phyloP scores from a whole-genome alignment of 2,329 filamentous ascomycete genomes.

The Grosmannia penicillata region DNA sequence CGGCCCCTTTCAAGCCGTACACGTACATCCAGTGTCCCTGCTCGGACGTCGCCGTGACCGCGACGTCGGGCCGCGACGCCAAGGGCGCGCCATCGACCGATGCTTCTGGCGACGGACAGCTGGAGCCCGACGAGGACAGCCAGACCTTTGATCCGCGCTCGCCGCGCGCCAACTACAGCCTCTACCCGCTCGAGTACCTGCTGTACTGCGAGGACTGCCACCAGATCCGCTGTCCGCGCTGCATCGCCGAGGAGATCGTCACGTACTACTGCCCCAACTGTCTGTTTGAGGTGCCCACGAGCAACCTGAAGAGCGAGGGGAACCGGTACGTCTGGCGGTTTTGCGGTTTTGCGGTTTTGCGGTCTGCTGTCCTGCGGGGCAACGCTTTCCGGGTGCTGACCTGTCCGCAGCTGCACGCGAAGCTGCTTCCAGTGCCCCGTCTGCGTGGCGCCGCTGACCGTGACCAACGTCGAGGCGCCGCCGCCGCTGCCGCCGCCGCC shows the following conservation, averaged over 20 bases:
- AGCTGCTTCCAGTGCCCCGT: conserved; percentile 93
- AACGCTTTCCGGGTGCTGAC: too few species aligned
- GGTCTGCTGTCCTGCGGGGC: neutral
- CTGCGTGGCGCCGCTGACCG: conserved; percentile 66
- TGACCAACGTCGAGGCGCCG: conserved; percentile 51
- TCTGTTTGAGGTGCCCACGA: conserved; percentile 89
- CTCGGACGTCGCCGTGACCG: conserved; percentile 35
- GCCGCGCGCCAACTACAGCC: conserved; percentile 73
- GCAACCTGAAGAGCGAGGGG: conserved; percentile 80
- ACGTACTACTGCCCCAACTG: conserved; percentile 94
- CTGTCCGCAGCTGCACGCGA: conserved; percentile 55
- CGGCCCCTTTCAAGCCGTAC: conserved; percentile 38
- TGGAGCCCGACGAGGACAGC: conserved; percentile 52
- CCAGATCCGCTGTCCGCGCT: conserved; percentile 85
- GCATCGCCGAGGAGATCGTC: conserved; percentile 83
- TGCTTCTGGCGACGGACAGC: conserved; percentile 19
- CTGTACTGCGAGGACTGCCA: conserved; percentile 97
- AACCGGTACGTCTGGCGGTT: conserved; percentile 64
- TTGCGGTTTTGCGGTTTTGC: too few species aligned
- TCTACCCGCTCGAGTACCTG: conserved; percentile 86
- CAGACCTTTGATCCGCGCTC: conserved; percentile 75
- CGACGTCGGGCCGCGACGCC: conserved; percentile 13
- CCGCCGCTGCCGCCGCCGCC: conserved; percentile 26
- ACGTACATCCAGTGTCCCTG: conserved; percentile 55
- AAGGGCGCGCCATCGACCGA: conserved; percentile 18